These are phyloP conservation scores for Zoysia japonica DNA, from an alignment of 176 grass and related monocot genomes.

Conservation along the genomic window DNA sequence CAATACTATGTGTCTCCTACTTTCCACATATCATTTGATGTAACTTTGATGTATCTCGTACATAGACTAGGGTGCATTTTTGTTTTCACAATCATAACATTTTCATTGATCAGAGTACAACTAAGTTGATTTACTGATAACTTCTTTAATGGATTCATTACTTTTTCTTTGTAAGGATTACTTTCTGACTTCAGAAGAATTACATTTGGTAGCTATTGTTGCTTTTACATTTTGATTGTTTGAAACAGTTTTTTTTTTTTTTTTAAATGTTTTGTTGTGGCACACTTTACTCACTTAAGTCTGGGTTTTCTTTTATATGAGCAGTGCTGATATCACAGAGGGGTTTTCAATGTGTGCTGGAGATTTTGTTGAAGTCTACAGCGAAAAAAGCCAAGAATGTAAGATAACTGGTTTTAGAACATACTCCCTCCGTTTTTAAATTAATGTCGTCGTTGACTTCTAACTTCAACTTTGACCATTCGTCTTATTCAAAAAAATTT, in stretches of 20 bases:
- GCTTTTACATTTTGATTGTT: constrained; percentile 20
- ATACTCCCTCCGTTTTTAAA: background rate
- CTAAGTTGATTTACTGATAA: constrained; percentile 19
- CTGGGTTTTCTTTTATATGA: constrained; percentile 29
- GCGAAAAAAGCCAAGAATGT: constrained; percentile 88
- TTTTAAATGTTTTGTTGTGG: constrained; percentile 1
- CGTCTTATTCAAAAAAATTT: too few species aligned
- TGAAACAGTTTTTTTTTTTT: background rate
- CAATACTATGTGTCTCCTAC: background rate
- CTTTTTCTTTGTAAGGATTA: background rate
- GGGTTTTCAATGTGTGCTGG: constrained; percentile 99
- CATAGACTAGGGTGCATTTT: background rate
- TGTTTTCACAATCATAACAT: background rate
- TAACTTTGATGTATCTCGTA: constrained; percentile 7
- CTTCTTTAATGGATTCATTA: background rate
- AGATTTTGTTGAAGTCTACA: constrained; percentile 99
- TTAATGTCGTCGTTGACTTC: too few species aligned
- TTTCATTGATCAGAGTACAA: background rate
- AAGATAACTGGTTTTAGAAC: constrained; percentile 32
- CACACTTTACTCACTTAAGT: constrained; percentile 35
- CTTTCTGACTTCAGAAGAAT: constrained; percentile 7
- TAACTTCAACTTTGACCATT: too few species aligned
- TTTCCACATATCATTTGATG: background rate
- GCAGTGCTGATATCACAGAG: constrained; percentile 86
- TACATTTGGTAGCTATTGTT: constrained; percentile 24